These are phyloP conservation scores for Alloascoidea africana DNA, from an alignment of 805 yeast species.

Conservation along the genomic window DNA sequence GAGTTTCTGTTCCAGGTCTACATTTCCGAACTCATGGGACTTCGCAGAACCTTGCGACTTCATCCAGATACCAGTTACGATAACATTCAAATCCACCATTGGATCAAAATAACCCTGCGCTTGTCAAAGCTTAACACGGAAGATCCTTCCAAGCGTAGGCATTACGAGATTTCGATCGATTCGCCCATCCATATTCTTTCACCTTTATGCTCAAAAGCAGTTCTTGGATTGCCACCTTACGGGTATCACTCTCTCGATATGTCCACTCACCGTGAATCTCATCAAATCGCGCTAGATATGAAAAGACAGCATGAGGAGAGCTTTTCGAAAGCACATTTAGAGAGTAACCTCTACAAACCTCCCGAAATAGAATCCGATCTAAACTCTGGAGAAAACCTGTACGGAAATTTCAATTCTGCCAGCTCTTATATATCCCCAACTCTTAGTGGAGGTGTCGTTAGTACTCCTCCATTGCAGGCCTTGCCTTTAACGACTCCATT, in stretches of 20 bases:
- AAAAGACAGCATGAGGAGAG: background rate
- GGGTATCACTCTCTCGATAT: background rate
- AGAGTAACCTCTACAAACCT: slow-evolving; percentile 1
- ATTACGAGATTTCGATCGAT: slow-evolving; percentile 88
- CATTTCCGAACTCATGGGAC: slow-evolving; percentile 56
- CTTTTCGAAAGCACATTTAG: background rate
- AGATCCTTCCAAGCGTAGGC: slow-evolving; percentile 47
- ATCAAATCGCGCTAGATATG: background rate
- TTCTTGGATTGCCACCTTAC: slow-evolving; percentile 18
- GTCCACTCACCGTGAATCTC: background rate
- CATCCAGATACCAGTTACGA: slow-evolving; percentile 81
- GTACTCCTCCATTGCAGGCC: no score
- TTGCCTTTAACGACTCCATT: no score
- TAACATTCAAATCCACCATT: slow-evolving; percentile 80
- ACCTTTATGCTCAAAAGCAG: slow-evolving; percentile 34
- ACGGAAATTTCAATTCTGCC: no score
- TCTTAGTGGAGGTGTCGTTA: no score
- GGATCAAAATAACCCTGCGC: slow-evolving; percentile 84
- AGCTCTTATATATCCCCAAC: no score
- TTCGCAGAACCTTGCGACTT: slow-evolving; percentile 28
- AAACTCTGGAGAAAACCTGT: no score
- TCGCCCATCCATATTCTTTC: slow-evolving; percentile 82
- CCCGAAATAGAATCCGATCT: no score
- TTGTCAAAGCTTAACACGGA: slow-evolving; percentile 50
- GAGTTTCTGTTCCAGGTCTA: slow-evolving; percentile 80